Conservation (phyloP, 2,329 filamentous ascomycete genomes). For the Fusarium torulosum region DNA sequence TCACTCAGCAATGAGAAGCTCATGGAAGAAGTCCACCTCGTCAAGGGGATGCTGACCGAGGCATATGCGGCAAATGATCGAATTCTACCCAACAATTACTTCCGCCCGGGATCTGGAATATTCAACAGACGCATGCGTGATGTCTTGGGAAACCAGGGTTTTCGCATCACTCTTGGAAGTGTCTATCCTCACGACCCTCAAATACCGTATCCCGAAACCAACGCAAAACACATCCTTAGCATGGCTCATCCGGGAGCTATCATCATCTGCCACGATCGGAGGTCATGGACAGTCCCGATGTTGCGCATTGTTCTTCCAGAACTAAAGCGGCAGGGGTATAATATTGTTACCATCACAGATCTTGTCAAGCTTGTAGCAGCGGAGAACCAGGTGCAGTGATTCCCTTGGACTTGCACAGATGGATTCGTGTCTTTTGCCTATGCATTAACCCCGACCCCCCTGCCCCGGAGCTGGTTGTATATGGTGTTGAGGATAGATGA, state of each 20-base stretch:
- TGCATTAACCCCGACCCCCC: not conserved
- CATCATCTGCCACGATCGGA: slow-evolving; percentile 87
- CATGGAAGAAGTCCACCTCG: slow-evolving; percentile 70
- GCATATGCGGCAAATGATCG: slow-evolving; percentile 65
- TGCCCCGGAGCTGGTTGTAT: not conserved
- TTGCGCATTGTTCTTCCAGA: slow-evolving; percentile 78
- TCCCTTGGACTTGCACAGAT: not conserved
- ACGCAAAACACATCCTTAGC: slow-evolving; percentile 83
- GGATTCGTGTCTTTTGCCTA: not conserved
- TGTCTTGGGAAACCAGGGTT: slow-evolving; percentile 71
- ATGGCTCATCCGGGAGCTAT: slow-evolving; percentile 82
- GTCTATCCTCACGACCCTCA: slow-evolving; percentile 95
- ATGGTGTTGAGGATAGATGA: not conserved
- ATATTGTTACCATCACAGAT: slow-evolving; percentile 77
- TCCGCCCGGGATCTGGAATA: slow-evolving; percentile 86
- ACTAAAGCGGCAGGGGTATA: slow-evolving; percentile 76
- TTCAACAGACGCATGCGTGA: slow-evolving; percentile 79
- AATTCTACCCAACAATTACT: slow-evolving; percentile 72
- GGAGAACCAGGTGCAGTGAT: slow-evolving; percentile 41
- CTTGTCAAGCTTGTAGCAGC: slow-evolving; percentile 63
- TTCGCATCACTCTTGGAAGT: slow-evolving; percentile 81
- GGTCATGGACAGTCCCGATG: slow-evolving; percentile 88
- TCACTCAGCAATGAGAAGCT: slow-evolving; percentile 71
- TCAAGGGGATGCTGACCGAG: slow-evolving; percentile 70
- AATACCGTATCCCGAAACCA: slow-evolving; percentile 75